Base-by-base conservation (phyloP, 257 asterid species). In the Lithospermum erythrorhizon region DNA sequence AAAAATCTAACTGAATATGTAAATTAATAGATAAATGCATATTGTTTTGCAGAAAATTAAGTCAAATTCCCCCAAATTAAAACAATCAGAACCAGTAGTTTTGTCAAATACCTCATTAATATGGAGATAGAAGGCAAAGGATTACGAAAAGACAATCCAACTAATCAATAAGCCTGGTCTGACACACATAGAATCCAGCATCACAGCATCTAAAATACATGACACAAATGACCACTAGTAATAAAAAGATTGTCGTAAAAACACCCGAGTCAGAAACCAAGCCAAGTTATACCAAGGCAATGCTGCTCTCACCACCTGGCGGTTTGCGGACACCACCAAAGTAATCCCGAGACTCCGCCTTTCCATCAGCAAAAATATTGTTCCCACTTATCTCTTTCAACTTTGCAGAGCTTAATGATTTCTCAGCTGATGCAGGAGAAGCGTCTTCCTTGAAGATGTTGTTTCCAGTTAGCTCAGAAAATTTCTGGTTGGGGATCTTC, bases 271-370 rank as follows among this genome's bases (percentile, higher is more conserved):
- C 73, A 78, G 89, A 19, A 19, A 74, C 78, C 91, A 77, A 82
- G 70, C 65, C 62, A 67, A 65, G 72, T 79, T 82, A 88, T 78
- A 93, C 90, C 75, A 93, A 73, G 49, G 97, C 95, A 49, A 93
- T 93, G 83, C 95, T 89, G 97, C 99, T 93, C 70, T 84, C 97
- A 1, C 99, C 99, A 21, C 99, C 99, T 0, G 99, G 99, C 17
- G 99, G 99, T 81, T 93, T 93, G 70, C 99, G 95, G 21, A 89
- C 97, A 30, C 99, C 99, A 3, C 99, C 99, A 7, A 84, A 85
- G 76, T 81, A 89, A 76, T 93, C 99, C 1, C 99, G 87, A 16
- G 97, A 89, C 59, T 93, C 97, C 55, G 62, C 87, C 63, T 93
- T 93, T 8, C 95, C 97, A 49, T 93, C 97, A 0, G 97, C 94